Evolutionary conservation across 345 rosid species (phyloP), one percentile per base, ranked within the genome.

Genomic region (Combretum micranthum): DNA sequence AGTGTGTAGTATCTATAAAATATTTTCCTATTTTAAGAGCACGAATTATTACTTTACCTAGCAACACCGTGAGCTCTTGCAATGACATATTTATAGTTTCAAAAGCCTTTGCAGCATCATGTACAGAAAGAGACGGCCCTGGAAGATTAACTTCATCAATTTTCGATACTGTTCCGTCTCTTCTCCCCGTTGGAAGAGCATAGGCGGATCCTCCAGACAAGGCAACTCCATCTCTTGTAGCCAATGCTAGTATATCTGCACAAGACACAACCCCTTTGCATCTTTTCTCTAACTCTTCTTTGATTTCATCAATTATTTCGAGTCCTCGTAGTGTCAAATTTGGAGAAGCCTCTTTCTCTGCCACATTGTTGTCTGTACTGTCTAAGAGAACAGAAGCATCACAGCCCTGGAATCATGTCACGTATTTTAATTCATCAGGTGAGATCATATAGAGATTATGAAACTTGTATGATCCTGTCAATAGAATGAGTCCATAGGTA

Each of bases 261-360:
- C 69, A 65, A 18, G 63, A 65, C 22, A 65, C 59, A 6, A 52
- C 42, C n/a, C 63, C 69, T 53, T 52, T 65, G 69, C 69, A 65
- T 7, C 48, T 25, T 47, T 57, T 52, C 63, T 65, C 69, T 4
- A 65, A 47, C 47, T 65, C 63, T 13, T 23, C 57, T 46, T 65
- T 65, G 7, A 65, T 65, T 63, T 46, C 54, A 10, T 52, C 63
- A 3, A 58, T 65, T 13, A 65, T 13, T 47, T 57, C 63, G 13
- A 65, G 45, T 39, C 69, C 69, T 52, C 69, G 45, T 7, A 65
- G 46, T 19, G 69, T 65, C 46, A 63, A 47, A 48, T 63, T 63
- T 4, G 67, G 67, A 39, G 67, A 42, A 37, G 67, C 59, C 12
- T 63, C 67, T 13, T 63, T 63, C 47, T 63, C 67, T 8, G 67